Percentiles rank a stretch among this genome's conserved stretches.
These are phyloP conservation scores for Singerocomus rubriflavus DNA, from an alignment of 1,284 basidiomycete species.

Conservation along the genomic window DNA sequence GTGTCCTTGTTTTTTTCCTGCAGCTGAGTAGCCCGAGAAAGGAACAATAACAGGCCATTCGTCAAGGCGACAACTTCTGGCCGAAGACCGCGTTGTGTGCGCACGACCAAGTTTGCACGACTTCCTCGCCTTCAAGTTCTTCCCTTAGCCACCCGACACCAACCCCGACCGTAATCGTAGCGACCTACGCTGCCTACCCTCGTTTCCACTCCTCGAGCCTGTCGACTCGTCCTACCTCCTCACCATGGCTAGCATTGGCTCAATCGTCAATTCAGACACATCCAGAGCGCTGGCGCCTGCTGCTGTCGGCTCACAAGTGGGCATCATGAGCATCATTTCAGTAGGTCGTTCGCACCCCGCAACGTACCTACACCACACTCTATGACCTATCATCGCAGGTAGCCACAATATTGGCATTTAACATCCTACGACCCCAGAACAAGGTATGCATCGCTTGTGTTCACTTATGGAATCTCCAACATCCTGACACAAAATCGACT, in stretches of 20 bases:
- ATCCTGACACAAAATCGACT: background rate
- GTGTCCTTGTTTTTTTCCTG: background rate
- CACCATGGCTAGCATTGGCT: conserved; percentile 40
- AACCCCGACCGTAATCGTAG: conserved; percentile 4
- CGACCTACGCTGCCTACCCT: conserved; percentile 19
- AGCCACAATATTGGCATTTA: conserved; percentile 68
- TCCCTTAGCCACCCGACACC: background rate
- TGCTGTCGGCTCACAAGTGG: conserved; percentile 82
- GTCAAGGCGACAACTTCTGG: background rate
- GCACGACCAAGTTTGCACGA: background rate
- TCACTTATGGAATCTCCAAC: background rate
- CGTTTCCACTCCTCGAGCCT: conserved; percentile 19
- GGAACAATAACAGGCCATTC: conserved; percentile 1
- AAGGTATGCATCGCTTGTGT: conserved; percentile 44
- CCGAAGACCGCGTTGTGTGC: background rate
- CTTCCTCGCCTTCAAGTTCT: background rate
- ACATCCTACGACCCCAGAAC: conserved; percentile 75
- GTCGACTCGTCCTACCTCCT: conserved; percentile 15
- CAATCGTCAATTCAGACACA: conserved; percentile 45
- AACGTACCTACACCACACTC: background rate
- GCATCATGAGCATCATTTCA: conserved; percentile 66
- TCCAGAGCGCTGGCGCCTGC: conserved; percentile 67
- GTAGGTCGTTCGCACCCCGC: conserved; percentile 39
- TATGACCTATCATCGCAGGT: conserved; percentile 37
- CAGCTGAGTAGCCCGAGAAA: background rate